phyloP scores from a whole-genome alignment of 2,329 filamentous ascomycete genomes.

The Aspergillus sp. region DNA sequence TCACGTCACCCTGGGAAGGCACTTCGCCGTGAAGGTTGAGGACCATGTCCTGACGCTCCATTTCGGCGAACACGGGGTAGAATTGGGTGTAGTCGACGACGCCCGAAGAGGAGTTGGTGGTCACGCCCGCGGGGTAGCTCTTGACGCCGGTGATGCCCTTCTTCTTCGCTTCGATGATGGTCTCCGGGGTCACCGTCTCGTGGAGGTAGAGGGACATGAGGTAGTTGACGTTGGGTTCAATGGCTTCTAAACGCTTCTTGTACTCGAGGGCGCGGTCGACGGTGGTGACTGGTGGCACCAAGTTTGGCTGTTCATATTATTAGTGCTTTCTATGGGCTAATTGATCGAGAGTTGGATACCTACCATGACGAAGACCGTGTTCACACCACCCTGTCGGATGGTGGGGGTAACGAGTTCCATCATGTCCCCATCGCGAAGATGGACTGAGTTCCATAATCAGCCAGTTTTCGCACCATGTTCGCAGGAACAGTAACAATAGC shows the following conservation, averaged over 20 bases:
- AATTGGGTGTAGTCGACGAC: conserved; percentile 45
- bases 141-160: conserved; percentile 69
- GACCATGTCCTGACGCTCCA: conserved; percentile 80
- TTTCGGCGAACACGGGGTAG: conserved; percentile 72
- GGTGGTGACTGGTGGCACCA: conserved; percentile 62
- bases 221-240: conserved; percentile 63
- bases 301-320: conserved; percentile 54
- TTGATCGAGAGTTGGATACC: conserved; percentile 8
- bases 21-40: conserved; percentile 87
- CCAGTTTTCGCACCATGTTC: neutral
- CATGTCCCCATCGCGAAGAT: conserved; percentile 65
- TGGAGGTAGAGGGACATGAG: conserved; percentile 73
- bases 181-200: conserved; percentile 62
- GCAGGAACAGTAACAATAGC: neutral
- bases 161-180: conserved; percentile 69
- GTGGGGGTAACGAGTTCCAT: conserved; percentile 57
- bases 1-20: conserved; percentile 41
- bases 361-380: conserved; percentile 59
- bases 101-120: conserved; percentile 56
- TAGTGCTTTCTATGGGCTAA: conserved; percentile 3
- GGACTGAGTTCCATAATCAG: conserved; percentile 45
- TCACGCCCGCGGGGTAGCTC: conserved; percentile 46
- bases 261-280: conserved; percentile 65
- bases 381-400: conserved; percentile 61
- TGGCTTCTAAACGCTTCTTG: conserved; percentile 56